Evolutionary conservation across 805 yeast species (phyloP).

Genomic region (Zygotorulaspora sp.): DNA sequence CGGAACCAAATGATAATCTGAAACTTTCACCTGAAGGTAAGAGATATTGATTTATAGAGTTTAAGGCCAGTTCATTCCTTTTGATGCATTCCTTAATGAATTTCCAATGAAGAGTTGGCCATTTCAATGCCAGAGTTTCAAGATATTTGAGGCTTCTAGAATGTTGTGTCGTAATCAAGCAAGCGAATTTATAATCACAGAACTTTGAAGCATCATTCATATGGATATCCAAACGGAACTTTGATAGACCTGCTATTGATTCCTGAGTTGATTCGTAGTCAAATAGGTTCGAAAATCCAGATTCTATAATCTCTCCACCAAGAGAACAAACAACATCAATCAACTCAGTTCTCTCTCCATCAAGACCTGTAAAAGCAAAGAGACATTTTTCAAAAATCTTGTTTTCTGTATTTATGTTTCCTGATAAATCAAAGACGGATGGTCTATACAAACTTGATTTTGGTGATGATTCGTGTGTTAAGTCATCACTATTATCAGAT

Average conservation of each 20-base stretch:
- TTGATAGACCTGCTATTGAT: conserved; percentile 1
- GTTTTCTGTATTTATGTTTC: not conserved
- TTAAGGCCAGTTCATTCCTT: conserved; percentile 8
- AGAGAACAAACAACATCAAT: conserved; percentile 36
- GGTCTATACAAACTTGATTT: not conserved
- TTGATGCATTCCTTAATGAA: conserved; percentile 51
- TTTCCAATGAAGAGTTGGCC: conserved; percentile 71
- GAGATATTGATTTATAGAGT: conserved; percentile 49
- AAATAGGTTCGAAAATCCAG: conserved; percentile 35
- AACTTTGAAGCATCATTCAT: conserved; percentile 15
- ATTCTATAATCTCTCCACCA: conserved; percentile 42
- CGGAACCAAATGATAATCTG: conserved; percentile 28
- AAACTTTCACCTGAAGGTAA: conserved; percentile 70
- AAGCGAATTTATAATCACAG: conserved; percentile 48
- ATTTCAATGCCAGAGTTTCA: conserved; percentile 72
- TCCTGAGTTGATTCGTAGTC: conserved; percentile 6
- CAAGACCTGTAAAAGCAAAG: conserved; percentile 38
- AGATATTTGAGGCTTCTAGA: conserved; percentile 70
- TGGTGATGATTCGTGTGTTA: not conserved
- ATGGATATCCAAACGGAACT: conserved; percentile 8
- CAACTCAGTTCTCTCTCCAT: conserved; percentile 34
- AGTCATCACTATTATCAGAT: conserved; percentile 5
- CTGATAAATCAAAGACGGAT: not conserved
- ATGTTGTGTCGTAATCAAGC: conserved; percentile 55
- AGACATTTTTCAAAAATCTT: conserved; percentile 36